Evolutionary conservation across 495 filamentous ascomycete genomes (phyloP).

Genomic region (Beverwykella pulmonaria): DNA sequence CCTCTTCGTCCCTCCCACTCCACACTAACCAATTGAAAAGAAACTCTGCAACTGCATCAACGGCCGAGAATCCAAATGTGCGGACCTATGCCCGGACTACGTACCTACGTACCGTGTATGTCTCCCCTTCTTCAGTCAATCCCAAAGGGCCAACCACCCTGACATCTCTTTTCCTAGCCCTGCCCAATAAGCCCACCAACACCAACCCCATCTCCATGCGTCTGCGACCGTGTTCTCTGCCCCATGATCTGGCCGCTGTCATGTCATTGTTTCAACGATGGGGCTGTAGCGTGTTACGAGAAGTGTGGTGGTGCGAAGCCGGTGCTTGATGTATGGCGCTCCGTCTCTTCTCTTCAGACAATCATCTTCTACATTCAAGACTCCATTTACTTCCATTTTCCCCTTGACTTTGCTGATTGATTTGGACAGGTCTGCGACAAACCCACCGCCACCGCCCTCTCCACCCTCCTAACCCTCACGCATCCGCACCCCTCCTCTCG

Average conservation of each 20-base stretch:
- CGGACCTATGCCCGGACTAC: constrained; percentile 23
- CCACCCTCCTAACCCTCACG: constrained; percentile 5
- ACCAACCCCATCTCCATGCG: constrained; percentile 10
- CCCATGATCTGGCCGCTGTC: constrained; percentile 20
- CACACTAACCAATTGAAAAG: constrained; percentile 1
- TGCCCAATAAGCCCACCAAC: constrained; percentile 13
- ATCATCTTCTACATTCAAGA: not conserved
- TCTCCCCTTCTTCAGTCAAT: not conserved
- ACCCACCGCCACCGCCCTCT: not conserved
- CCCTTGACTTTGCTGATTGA: not conserved
- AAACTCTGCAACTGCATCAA: constrained; percentile 32
- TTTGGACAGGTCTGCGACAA: constrained; percentile 5
- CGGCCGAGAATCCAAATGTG: constrained; percentile 20
- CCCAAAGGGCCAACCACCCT: not conserved
- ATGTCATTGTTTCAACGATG: constrained; percentile 26
- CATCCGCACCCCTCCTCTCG: not conserved
- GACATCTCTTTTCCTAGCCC: constrained; percentile 1
- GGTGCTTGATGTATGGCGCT: constrained; percentile 7
- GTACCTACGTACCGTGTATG: constrained; percentile 16
- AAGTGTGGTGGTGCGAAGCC: constrained; percentile 29
- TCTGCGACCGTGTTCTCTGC: constrained; percentile 17
- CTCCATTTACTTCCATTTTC: not conserved
- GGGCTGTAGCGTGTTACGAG: constrained; percentile 14
- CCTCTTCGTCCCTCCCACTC: not conserved
- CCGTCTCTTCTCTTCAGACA: not conserved